Evolutionary conservation across 108 stramenopile species (phyloP), one percentile per base, ranked within the genome.

Genomic region (Nitzschia palea): DNA sequence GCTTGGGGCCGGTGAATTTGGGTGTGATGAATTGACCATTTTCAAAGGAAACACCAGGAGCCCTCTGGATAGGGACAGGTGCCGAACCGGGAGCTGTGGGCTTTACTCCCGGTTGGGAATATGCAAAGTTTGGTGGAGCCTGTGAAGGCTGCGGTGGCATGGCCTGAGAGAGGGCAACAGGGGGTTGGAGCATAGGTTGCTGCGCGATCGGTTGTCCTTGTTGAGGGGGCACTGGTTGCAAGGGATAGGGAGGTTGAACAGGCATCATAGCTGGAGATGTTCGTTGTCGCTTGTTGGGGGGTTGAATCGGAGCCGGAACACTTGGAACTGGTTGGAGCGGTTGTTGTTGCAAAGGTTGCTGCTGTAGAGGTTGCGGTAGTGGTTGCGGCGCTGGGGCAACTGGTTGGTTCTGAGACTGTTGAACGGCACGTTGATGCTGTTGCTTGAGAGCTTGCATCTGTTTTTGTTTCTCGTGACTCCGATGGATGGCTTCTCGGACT

Each of bases 401-500:
- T 40, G 37, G 52, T 42, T 55, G 70, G 28, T 44, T 52, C 60
- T 77, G 80, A 5, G 47, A 48, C 44, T 82, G 82, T 70, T 90
- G 85, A 25, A 77, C 66, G 12, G 85, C 86, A 57, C 84, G 86
- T 58, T 87, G 86, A 58, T 91, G 90, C 47, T 87, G 83, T 56
- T 88, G 84, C 64, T 89, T 89, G 56, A 91, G 64, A 10, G 90
- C 87, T 65, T 91, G 90, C 86, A 95, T 91, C 61, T 95, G 94
- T 77, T 95, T 95, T 74, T 91, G 90, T 67, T 95, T 95, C 63
- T 95, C 94, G 68, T 95, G 91, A 80, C 89, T 91, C 29, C 95
- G 86, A 75, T 97, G 95, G 54, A 99, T 99, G 0, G 97, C 97
- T 79, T 98, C 97, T 29, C 97, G 72, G 1, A 99, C 98, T 18